These are phyloP conservation scores for Misopates orontium DNA, from an alignment of 257 asterid genomes.

Conservation along the genomic window DNA sequence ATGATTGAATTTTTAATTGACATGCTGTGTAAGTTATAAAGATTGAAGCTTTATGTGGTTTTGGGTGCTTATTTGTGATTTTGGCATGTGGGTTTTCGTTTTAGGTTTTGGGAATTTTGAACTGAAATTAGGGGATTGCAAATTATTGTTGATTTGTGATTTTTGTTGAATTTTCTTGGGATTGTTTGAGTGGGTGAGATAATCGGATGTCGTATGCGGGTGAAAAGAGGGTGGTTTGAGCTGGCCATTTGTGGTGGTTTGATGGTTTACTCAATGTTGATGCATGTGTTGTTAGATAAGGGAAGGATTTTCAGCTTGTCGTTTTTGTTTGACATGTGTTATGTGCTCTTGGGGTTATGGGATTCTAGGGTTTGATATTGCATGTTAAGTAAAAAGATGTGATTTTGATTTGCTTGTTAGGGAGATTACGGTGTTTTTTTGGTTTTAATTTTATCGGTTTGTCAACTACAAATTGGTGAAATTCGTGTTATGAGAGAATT, in stretches of 20 bases:
- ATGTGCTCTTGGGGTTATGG: not conserved
- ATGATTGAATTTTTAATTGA: not conserved
- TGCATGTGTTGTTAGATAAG: not conserved
- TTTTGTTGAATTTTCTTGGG: not conserved
- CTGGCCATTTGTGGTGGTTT: not conserved
- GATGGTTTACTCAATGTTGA: not conserved
- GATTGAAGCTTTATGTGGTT: not conserved
- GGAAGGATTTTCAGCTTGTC: not conserved
- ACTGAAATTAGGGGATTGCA: not conserved
- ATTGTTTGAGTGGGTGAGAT: not conserved
- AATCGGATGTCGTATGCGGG: not conserved
- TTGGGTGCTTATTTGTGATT: slow-evolving; percentile 9
- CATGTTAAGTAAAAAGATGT: not conserved
- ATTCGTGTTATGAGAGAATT: not conserved
- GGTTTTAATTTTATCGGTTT: not conserved
- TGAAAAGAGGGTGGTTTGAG: not conserved
- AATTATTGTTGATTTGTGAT: not conserved
- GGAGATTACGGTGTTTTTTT: not conserved
- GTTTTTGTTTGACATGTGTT: not conserved
- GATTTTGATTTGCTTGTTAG: not conserved
- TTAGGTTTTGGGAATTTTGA: not conserved
- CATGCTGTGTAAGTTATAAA: not conserved
- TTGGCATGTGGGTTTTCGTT: slow-evolving; percentile 12
- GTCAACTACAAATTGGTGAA: not conserved
- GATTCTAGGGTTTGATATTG: not conserved